Conservation (phyloP, 2,329 filamentous ascomycete species). For the Trichoderma koningiopsis region DNA sequence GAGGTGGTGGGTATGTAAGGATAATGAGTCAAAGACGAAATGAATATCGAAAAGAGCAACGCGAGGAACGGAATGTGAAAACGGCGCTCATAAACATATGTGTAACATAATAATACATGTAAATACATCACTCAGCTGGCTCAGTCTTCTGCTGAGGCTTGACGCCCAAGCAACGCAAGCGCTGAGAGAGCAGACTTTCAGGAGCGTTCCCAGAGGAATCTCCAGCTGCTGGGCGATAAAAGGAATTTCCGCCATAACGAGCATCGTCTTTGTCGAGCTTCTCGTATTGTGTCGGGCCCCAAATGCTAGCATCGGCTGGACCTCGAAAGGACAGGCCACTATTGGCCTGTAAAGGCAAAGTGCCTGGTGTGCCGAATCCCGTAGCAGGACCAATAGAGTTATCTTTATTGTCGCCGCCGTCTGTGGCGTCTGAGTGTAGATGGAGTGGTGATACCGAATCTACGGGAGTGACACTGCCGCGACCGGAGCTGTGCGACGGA, state of each 20-base stretch:
- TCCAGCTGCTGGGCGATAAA: slow-evolving; percentile 41
- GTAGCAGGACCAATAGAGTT: slow-evolving; percentile 30
- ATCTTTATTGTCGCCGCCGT: slow-evolving; percentile 39
- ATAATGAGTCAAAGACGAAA: neutral
- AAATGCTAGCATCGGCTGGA: slow-evolving; percentile 35
- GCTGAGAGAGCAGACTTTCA: slow-evolving; percentile 70
- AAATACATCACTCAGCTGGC: slow-evolving; percentile 18
- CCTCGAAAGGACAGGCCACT: slow-evolving; percentile 43
- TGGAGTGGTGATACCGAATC: slow-evolving; percentile 57
- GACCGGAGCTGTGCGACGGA: slow-evolving; percentile 29
- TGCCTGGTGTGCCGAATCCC: slow-evolving; percentile 33
- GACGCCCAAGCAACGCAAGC: slow-evolving; percentile 64
- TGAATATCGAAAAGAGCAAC: neutral
- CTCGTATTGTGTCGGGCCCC: slow-evolving; percentile 53
- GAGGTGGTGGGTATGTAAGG: neutral
- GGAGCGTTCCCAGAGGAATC: slow-evolving; percentile 41
- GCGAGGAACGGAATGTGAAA: neutral
- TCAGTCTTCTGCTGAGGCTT: slow-evolving; percentile 32
- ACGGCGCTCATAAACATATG: neutral
- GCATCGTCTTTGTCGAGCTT: slow-evolving; percentile 69
- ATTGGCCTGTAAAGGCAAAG: slow-evolving; percentile 34
- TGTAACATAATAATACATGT: neutral
- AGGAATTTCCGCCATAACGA: slow-evolving; percentile 62
- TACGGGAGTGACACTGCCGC: slow-evolving; percentile 43
- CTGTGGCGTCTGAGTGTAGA: slow-evolving; percentile 37